A percentile compares a stretch with the other conserved stretches of the same genome.
These are phyloP conservation scores for Pulveroboletus sp. DNA, from an alignment of 768 basidiomycete species.

Conservation along the genomic window DNA sequence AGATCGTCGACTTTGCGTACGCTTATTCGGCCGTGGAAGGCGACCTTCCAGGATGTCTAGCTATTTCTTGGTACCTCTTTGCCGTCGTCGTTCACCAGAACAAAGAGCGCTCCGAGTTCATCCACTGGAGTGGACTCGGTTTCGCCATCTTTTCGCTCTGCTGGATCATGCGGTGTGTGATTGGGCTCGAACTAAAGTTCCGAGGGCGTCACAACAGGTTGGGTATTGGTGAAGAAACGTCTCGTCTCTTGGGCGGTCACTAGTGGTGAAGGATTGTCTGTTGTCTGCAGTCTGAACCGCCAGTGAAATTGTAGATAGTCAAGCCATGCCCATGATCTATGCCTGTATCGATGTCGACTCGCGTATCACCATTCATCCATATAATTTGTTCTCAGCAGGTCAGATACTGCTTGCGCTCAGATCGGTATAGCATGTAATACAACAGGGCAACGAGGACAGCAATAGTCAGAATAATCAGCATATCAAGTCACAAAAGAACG, in stretches of 20 bases:
- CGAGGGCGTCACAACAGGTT: slow-evolving; percentile 30
- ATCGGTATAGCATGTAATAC: slow-evolving; percentile 13
- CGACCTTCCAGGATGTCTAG: slow-evolving; percentile 63
- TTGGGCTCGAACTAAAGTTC: slow-evolving; percentile 35
- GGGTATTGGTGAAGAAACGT: slow-evolving; percentile 30
- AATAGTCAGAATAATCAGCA: slow-evolving; percentile 12
- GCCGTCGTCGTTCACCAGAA: slow-evolving; percentile 56
- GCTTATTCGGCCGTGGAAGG: slow-evolving; percentile 61
- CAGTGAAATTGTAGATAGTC: background rate
- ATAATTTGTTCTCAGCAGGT: slow-evolving; percentile 11
- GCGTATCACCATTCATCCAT: slow-evolving; percentile 9
- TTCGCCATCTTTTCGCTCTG: slow-evolving; percentile 60
- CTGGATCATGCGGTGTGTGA: slow-evolving; percentile 55
- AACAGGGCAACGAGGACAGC: slow-evolving; percentile 11
- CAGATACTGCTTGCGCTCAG: slow-evolving; percentile 8
- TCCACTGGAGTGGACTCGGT: slow-evolving; percentile 64
- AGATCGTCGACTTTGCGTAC: slow-evolving; percentile 56
- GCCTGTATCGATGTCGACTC: slow-evolving; percentile 1
- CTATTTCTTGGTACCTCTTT: slow-evolving; percentile 62
- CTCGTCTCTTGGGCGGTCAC: slow-evolving; percentile 30
- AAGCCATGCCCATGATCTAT: slow-evolving; percentile 7
- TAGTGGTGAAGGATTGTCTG: background rate
- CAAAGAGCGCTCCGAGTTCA: slow-evolving; percentile 42
- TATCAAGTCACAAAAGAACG: background rate
- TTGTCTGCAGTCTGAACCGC: background rate